Evolutionary conservation across 345 rosid species (phyloP).

Genomic region (Salix purpurea): DNA sequence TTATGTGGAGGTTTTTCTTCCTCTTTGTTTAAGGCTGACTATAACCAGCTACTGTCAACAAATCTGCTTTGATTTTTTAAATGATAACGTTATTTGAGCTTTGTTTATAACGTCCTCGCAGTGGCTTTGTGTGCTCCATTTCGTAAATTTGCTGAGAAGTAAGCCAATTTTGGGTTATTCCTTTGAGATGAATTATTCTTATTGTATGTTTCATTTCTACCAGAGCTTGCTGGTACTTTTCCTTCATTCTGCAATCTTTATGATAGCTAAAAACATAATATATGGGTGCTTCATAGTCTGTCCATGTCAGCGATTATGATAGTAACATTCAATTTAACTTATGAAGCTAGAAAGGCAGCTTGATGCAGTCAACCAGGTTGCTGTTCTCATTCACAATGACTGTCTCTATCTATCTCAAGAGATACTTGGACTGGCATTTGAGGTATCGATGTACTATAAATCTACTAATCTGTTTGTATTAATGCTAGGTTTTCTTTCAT

Average conservation of each 20-base stretch:
- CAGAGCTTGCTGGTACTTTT: background rate
- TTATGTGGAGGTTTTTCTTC: background rate
- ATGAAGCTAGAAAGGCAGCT: constrained; percentile 96
- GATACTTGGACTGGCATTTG: constrained; percentile 85
- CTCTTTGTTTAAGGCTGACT: background rate
- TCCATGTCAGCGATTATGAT: constrained; percentile 7
- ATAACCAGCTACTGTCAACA: background rate
- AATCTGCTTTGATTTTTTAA: background rate
- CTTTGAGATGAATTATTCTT: background rate
- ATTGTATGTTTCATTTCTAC: background rate
- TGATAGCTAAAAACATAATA: background rate
- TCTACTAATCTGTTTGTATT: background rate
- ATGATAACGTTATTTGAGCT: background rate
- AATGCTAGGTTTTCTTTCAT: background rate
- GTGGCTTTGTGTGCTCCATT: background rate
- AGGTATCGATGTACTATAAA: constrained; percentile 42
- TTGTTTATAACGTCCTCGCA: background rate
- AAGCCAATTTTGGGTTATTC: too few relatives aligned
- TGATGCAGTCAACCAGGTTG: constrained; percentile 80
- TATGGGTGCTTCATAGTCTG: background rate
- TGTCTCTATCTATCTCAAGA: constrained; percentile 82
- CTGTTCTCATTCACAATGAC: constrained; percentile 90
- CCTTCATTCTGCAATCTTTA: constrained; percentile 3
- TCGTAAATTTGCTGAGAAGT: background rate
- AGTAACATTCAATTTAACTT: constrained; percentile 30